Evolutionary conservation across 2,329 filamentous ascomycete genomes (phyloP).

Genomic region (Arthrobotrys conoides): DNA sequence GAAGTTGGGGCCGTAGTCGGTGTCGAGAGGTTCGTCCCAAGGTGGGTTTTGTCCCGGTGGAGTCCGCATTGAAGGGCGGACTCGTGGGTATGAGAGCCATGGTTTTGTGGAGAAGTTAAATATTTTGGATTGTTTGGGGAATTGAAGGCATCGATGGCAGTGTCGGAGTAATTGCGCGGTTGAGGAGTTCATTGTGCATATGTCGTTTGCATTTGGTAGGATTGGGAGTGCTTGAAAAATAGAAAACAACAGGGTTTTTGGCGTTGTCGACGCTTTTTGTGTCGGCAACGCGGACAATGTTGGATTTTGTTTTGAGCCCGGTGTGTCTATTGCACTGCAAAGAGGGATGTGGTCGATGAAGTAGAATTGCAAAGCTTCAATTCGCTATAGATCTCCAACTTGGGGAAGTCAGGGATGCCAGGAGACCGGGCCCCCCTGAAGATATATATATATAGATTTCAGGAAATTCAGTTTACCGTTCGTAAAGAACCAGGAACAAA

Average conservation of each 20-base stretch:
- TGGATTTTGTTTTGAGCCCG: too few relatives aligned
- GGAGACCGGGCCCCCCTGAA: too few relatives aligned
- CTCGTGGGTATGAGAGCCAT: constrained; percentile 41
- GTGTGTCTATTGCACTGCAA: too few relatives aligned
- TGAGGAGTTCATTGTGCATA: constrained; percentile 34
- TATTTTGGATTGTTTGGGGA: not conserved
- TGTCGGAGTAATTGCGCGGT: constrained; percentile 15
- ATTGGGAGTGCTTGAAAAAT: not conserved
- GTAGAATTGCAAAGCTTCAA: not conserved
- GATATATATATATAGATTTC: too few relatives aligned
- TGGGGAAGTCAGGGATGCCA: not conserved
- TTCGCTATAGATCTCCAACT: not conserved
- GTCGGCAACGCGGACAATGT: constrained; percentile 1
- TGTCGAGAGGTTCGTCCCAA: not conserved
- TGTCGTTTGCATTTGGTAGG: not conserved
- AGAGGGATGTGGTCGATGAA: too few relatives aligned
- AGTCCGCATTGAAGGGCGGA: constrained; percentile 45
- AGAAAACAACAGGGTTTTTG: constrained; percentile 49
- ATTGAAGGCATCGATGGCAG: constrained; percentile 34
- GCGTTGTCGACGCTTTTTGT: constrained; percentile 10
- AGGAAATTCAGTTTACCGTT: too few relatives aligned
- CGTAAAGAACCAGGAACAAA: not conserved
- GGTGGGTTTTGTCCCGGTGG: not conserved
- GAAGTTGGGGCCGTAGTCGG: not conserved
- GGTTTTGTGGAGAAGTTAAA: constrained; percentile 50